Evolutionary conservation across 768 basidiomycete genomes (phyloP).

Genomic region (Daedaleopsis nitida): DNA sequence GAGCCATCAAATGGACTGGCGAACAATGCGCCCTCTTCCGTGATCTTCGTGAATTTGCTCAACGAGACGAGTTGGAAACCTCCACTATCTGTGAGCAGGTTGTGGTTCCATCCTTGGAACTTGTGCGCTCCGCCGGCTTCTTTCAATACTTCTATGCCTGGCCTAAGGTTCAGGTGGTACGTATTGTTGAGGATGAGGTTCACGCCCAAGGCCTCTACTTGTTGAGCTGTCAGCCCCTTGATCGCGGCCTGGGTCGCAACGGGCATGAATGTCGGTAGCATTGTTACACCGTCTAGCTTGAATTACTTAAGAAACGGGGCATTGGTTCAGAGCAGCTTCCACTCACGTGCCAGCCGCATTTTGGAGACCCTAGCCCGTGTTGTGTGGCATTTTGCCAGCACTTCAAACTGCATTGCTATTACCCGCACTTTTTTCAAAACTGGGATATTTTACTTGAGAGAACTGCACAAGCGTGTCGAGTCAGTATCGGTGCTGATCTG

Average conservation of each 20-base stretch:
- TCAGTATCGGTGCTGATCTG: neutral
- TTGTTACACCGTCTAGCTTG: constrained; percentile 69
- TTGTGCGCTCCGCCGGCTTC: constrained; percentile 84
- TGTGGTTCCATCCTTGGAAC: constrained; percentile 87
- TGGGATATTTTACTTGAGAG: too few relatives aligned
- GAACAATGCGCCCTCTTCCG: constrained; percentile 88
- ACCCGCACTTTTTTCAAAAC: too few relatives aligned
- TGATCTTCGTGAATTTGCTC: constrained; percentile 82
- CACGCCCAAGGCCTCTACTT: constrained; percentile 79
- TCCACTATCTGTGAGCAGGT: constrained; percentile 90
- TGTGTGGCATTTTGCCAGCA: constrained; percentile 78
- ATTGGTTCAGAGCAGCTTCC: neutral
- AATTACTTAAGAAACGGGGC: constrained; percentile 2
- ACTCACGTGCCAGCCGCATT: constrained; percentile 81
- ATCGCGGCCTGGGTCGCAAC: constrained; percentile 92
- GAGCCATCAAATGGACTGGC: constrained; percentile 84
- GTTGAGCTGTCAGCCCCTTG: constrained; percentile 86
- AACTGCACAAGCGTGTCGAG: too few relatives aligned
- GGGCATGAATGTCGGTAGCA: constrained; percentile 92
- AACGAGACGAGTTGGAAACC: constrained; percentile 89
- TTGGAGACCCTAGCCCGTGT: constrained; percentile 83
- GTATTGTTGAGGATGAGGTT: constrained; percentile 89
- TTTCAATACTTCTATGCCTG: constrained; percentile 72
- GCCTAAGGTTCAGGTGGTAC: constrained; percentile 86
- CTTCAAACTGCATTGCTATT: constrained; percentile 71